Evolutionary conservation across 306 rosid genomes (phyloP).

Genomic region (Hippophae rhamnoides): DNA sequence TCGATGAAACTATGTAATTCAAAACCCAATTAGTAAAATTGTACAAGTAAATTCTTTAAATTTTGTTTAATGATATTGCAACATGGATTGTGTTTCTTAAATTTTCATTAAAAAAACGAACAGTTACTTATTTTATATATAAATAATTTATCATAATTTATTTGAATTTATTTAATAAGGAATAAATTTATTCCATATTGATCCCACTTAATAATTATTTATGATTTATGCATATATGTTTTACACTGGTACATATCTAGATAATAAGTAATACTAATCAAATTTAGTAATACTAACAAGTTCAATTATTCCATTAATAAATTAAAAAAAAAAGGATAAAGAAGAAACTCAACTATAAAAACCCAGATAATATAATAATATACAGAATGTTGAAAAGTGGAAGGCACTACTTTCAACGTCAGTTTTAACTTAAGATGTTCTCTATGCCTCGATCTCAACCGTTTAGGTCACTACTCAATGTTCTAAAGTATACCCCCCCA

Average conservation of each 20-base stretch:
- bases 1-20: constrained; percentile 29
- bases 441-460: constrained; percentile 10
- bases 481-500: constrained; percentile 4
- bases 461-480: constrained; percentile 20
- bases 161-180: too few species aligned
- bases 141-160: too few species aligned
- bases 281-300: too few species aligned
- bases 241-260: too few species aligned
- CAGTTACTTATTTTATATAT: too few species aligned
- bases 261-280: too few species aligned
- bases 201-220: too few species aligned
- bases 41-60: neutral
- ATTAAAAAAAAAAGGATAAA: too few species aligned
- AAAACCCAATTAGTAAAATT: neutral
- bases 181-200: too few species aligned
- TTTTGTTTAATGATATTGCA: neutral
- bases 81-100: neutral
- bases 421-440: constrained; percentile 21
- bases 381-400: constrained; percentile 10
- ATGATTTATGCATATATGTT: too few species aligned
- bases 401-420: constrained; percentile 51
- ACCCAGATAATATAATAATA: neutral
- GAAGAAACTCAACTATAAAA: too few species aligned
- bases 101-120: neutral
- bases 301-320: too few species aligned